These are phyloP conservation scores for Mesembryanthemum crystallinum DNA, from an alignment of 148 eudicot species.

Conservation along the genomic window DNA sequence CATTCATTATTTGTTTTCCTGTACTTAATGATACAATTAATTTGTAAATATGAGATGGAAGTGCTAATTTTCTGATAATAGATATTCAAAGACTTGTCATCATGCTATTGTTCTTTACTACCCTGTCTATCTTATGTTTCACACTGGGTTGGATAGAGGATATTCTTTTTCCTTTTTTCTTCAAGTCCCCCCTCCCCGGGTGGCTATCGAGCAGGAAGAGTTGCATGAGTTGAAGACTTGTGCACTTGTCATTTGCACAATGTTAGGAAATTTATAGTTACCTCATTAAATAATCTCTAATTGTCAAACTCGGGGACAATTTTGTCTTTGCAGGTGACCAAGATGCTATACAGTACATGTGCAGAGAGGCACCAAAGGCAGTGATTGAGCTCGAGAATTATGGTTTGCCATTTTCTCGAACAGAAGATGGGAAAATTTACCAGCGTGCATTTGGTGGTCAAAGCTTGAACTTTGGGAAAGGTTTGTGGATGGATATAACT, in stretches of 20 bases:
- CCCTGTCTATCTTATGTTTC: not conserved
- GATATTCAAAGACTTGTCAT: not conserved
- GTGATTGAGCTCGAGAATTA: constrained; percentile 99
- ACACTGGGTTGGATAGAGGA: not conserved
- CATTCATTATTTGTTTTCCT: not conserved
- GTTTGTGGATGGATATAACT: constrained; percentile 32
- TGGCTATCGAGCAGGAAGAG: not conserved
- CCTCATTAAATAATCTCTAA: not conserved
- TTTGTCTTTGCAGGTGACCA: constrained; percentile 72
- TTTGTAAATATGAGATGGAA: not conserved
- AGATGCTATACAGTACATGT: constrained; percentile 99
- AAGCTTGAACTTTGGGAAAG: constrained; percentile 95
- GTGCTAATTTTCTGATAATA: not conserved
- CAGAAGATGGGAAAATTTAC: constrained; percentile 98
- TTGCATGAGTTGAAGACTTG: not conserved
- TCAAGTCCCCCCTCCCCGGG: not conserved
- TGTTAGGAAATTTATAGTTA: not conserved
- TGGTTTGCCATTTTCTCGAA: constrained; percentile 94
- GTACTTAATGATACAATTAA: not conserved
- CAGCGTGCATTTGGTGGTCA: constrained; percentile 99
- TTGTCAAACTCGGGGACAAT: not conserved
- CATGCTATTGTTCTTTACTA: not conserved
- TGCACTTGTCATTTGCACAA: not conserved
- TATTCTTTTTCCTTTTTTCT: not conserved
- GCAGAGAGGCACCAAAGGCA: constrained; percentile 99